Conservation (phyloP, 1,139 yeast species). For the Zygosaccharomyces sapae region DNA sequence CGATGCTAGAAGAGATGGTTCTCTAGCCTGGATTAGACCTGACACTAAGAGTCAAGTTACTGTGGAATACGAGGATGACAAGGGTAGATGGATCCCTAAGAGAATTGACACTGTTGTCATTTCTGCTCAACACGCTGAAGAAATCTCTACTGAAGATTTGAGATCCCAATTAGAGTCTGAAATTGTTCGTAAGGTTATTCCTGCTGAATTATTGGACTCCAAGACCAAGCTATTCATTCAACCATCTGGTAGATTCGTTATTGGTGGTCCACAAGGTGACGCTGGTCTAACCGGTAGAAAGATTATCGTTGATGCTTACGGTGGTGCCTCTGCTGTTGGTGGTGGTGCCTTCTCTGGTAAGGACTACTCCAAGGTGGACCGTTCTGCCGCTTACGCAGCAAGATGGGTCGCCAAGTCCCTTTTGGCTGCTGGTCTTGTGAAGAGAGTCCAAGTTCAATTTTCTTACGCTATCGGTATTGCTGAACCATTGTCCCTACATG, state of each 20-base stretch:
- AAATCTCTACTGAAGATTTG: slow-evolving; percentile 86
- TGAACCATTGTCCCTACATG: slow-evolving; percentile 96
- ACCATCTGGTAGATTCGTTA: slow-evolving; percentile 99
- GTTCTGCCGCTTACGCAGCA: slow-evolving; percentile 99
- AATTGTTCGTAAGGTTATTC: slow-evolving; percentile 87
- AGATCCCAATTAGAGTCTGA: slow-evolving; percentile 73
- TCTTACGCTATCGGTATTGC: slow-evolving; percentile 99
- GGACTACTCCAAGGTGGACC: slow-evolving; percentile 99
- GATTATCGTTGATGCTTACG: slow-evolving; percentile 98
- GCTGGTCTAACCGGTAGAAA: slow-evolving; percentile 99
- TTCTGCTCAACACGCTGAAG: slow-evolving; percentile 97
- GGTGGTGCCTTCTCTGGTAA: slow-evolving; percentile 99
- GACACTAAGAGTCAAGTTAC: slow-evolving; percentile 99
- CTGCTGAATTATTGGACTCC: slow-evolving; percentile 84
- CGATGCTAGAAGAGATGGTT: slow-evolving; percentile 93
- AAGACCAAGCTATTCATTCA: slow-evolving; percentile 96
- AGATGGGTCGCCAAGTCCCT: slow-evolving; percentile 99
- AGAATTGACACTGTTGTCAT: slow-evolving; percentile 98
- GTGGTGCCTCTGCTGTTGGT: slow-evolving; percentile 99
- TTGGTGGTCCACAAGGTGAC: slow-evolving; percentile 99
- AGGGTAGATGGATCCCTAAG: slow-evolving; percentile 91
- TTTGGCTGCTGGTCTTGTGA: slow-evolving; percentile 89
- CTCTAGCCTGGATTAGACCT: slow-evolving; percentile 95
- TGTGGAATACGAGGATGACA: slow-evolving; percentile 87
- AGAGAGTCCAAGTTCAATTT: slow-evolving; percentile 96